Evolutionary conservation across 2,329 filamentous ascomycete species (phyloP).

Genomic region (Meredithiella fracta): DNA sequence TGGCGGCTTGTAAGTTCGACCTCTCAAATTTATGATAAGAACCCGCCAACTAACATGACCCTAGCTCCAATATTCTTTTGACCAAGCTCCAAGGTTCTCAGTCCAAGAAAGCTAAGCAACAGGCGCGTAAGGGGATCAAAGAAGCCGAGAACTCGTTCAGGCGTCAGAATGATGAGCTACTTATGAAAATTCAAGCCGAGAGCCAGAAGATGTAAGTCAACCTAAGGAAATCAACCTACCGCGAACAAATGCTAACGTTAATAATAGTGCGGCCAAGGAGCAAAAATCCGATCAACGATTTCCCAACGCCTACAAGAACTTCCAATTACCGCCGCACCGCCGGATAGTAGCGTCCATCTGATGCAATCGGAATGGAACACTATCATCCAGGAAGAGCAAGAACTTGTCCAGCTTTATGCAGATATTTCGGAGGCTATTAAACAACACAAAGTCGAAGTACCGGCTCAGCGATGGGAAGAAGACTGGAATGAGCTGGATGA

Average conservation of each 20-base stretch:
- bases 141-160: slow-evolving; percentile 8
- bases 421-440: slow-evolving; percentile 7
- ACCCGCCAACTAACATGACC: neutral
- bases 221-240: neutral
- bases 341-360: neutral
- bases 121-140: neutral
- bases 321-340: neutral
- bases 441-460: neutral
- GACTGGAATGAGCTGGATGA: slow-evolving; percentile 14
- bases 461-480: slow-evolving; percentile 4
- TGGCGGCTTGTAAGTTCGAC: slow-evolving; percentile 7
- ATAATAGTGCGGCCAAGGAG: slow-evolving; percentile 2
- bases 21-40: neutral
- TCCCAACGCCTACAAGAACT: neutral
- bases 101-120: slow-evolving; percentile 5
- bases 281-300: slow-evolving; percentile 6
- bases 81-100: slow-evolving; percentile 7
- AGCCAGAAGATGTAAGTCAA: slow-evolving; percentile 9
- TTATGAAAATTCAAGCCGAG: slow-evolving; percentile 7
- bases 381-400: neutral
- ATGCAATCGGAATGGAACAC: neutral
- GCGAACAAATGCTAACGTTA: neutral
- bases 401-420: slow-evolving; percentile 9
- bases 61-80: slow-evolving; percentile 5
- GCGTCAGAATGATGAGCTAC: slow-evolving; percentile 3